These are phyloP conservation scores for Alternaria conjuncta DNA, from an alignment of 2,329 filamentous ascomycete genomes.

Conservation along the genomic window DNA sequence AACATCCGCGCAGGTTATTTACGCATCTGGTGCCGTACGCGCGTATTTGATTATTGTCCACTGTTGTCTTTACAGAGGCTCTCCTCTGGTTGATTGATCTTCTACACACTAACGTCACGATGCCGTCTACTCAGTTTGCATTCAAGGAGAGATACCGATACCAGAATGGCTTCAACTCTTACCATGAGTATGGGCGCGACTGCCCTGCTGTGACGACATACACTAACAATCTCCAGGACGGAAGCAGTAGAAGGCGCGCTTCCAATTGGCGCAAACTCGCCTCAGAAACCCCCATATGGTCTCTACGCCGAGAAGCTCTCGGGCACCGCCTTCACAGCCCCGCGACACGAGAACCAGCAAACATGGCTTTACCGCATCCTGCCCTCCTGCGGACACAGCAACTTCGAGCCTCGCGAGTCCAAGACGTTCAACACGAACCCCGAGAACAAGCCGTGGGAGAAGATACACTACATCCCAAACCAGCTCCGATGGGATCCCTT, in stretches of 20 bases:
- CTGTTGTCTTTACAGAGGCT: constrained; percentile 37
- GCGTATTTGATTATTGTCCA: constrained; percentile 23
- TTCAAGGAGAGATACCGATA: constrained; percentile 75
- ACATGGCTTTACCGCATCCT: constrained; percentile 65
- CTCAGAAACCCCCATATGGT: constrained; percentile 78
- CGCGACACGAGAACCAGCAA: constrained; percentile 63
- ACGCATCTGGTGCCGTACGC: neutral
- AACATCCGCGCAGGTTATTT: constrained; percentile 25
- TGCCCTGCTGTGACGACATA: neutral
- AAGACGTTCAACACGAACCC: constrained; percentile 59
- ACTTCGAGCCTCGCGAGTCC: constrained; percentile 59
- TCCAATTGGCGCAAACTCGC: constrained; percentile 78
- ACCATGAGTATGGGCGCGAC: constrained; percentile 70
- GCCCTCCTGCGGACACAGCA: constrained; percentile 64
- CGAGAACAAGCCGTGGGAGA: constrained; percentile 58
- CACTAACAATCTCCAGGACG: constrained; percentile 58
- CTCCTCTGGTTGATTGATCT: constrained; percentile 33
- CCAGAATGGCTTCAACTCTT: constrained; percentile 77
- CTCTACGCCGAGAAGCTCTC: constrained; percentile 78
- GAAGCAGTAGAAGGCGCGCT: constrained; percentile 78
- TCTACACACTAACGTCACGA: constrained; percentile 47
- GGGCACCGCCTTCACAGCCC: constrained; percentile 66
- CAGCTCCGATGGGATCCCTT: constrained; percentile 83
- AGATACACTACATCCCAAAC: constrained; percentile 77
- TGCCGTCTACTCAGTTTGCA: constrained; percentile 70